Evolutionary conservation across 225 moss, liverwort and hornwort species (phyloP).

Genomic region (Climacium dendroides): DNA sequence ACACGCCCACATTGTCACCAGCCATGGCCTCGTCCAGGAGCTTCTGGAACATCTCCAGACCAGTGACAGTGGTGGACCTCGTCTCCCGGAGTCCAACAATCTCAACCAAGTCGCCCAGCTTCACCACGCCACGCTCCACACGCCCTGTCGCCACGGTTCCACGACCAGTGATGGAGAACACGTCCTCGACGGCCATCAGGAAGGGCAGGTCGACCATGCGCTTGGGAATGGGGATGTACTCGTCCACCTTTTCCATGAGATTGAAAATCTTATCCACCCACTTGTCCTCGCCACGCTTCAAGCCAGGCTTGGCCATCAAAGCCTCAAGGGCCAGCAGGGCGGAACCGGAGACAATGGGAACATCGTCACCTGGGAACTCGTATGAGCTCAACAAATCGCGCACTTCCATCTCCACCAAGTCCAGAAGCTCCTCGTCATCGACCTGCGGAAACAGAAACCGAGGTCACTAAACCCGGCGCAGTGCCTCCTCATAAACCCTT

Average conservation of each 20-base stretch:
- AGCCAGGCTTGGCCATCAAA: background rate
- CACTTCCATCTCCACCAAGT: conserved; percentile 68
- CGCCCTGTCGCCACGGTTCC: conserved; percentile 73
- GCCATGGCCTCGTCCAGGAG: conserved; percentile 58
- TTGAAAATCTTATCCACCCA: conserved; percentile 74
- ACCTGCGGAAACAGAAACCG: conserved; percentile 9
- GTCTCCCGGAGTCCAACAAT: conserved; percentile 54
- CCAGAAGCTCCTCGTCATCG: conserved; percentile 62
- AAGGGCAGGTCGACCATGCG: conserved; percentile 58
- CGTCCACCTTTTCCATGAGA: conserved; percentile 62
- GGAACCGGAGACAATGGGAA: conserved; percentile 64
- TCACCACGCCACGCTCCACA: conserved; percentile 59
- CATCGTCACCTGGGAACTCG: conserved; percentile 74
- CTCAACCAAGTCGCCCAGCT: conserved; percentile 51
- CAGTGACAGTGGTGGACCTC: conserved; percentile 51
- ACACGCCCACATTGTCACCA: conserved; percentile 66
- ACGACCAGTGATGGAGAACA: conserved; percentile 75
- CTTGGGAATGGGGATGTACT: conserved; percentile 57
- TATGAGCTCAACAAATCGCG: conserved; percentile 52
- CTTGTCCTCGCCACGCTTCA: conserved; percentile 28
- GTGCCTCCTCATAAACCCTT: background rate
- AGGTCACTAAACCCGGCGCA: background rate
- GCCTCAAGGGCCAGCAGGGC: conserved; percentile 54
- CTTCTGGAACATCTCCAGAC: conserved; percentile 85
- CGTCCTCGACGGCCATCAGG: conserved; percentile 73